Percentiles rank a stretch among this genome's conserved stretches.
phyloP scores from a whole-genome alignment of 192 early-diverging fungal genomes.

The Dissophora ornata region DNA sequence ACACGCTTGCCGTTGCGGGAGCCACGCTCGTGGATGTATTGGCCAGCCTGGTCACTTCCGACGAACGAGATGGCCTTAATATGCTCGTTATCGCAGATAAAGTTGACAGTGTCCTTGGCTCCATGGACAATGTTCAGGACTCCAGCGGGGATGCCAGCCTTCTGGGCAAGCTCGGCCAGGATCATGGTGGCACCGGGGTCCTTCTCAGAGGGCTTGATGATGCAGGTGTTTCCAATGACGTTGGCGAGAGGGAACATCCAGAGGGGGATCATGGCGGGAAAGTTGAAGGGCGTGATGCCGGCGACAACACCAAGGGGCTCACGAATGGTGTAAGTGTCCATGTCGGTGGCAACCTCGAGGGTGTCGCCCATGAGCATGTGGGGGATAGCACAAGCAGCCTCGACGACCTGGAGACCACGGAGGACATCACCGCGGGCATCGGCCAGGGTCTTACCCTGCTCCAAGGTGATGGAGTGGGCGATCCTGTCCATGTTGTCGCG shows the following conservation, averaged over 20 bases:
- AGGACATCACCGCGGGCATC: slow-evolving; percentile 94
- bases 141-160: slow-evolving; percentile 91
- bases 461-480: slow-evolving; percentile 82
- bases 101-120: slow-evolving; percentile 87
- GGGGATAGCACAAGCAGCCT: slow-evolving; percentile 85
- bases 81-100: slow-evolving; percentile 84
- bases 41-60: slow-evolving; percentile 87
- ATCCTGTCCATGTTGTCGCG: slow-evolving; percentile 82
- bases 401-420: slow-evolving; percentile 93
- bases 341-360: slow-evolving; percentile 87
- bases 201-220: slow-evolving; percentile 95
- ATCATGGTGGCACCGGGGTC: slow-evolving; percentile 95
- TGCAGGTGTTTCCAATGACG: slow-evolving; percentile 89
- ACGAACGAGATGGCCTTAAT: slow-evolving; percentile 96
- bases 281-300: slow-evolving; percentile 97
- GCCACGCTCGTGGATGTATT: slow-evolving; percentile 89
- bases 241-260: slow-evolving; percentile 98
- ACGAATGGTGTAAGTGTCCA: slow-evolving; percentile 96
- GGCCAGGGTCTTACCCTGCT: slow-evolving; percentile 94
- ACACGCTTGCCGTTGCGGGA: slow-evolving; percentile 93
- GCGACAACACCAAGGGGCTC: slow-evolving; percentile 94
- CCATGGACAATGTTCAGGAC: slow-evolving; percentile 96
- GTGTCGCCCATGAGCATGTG: slow-evolving; percentile 83
- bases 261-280: slow-evolving; percentile 94
- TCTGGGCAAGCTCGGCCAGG: slow-evolving; percentile 84